Evolutionary conservation across 305 asterid species (phyloP), one percentile per base, ranked within the genome.

Genomic region (Striga hermonthica): DNA sequence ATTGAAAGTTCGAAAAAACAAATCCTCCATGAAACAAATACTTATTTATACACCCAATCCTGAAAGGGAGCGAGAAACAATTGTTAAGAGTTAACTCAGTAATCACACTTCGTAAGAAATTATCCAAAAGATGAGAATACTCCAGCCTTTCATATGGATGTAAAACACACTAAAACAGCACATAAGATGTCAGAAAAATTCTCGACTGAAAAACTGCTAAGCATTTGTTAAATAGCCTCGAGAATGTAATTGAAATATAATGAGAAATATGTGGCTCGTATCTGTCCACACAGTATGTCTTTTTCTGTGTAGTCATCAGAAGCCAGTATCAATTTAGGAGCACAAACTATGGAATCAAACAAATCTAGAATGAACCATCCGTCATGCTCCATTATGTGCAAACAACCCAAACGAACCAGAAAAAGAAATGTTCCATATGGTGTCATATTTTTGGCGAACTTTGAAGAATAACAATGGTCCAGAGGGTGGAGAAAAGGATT

Each of bases 231-330:
- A 22, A 60, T 14, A 9, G 48, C 13, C 43, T 38, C 65, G 7
- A 64, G 7, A 66, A 59, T 62, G 52, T 62, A 56, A 60, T 56
- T 59, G 50, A 38, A 38, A 50, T 58, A 50, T 44, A 49, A 69
- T 44, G 63, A 50, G 64, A 60, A 65, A 72, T 89, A 67, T 89
- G 60, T 64, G 98, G 77, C 94, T 95, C 94, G 96, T 92, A 92
- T 92, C 98, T 87, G 97, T 89, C 97, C 87, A 87, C 96, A 84
- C 93, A 90, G 91, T 79, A 70, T 60, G 47, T 62, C 95, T 89
- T 72, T 62, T 82, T 59, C 86, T 83, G 93, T 77, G 94, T 79
- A 79, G 98, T 92, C 97, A 89, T 89, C 96, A 87, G 96, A 92
- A 90, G 91, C 98, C 91, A 91, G 65, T 57, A 45, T 74, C 70